Evolutionary conservation across 805 yeast species (phyloP).

Genomic region (Maudiozyma saulgeensis): DNA sequence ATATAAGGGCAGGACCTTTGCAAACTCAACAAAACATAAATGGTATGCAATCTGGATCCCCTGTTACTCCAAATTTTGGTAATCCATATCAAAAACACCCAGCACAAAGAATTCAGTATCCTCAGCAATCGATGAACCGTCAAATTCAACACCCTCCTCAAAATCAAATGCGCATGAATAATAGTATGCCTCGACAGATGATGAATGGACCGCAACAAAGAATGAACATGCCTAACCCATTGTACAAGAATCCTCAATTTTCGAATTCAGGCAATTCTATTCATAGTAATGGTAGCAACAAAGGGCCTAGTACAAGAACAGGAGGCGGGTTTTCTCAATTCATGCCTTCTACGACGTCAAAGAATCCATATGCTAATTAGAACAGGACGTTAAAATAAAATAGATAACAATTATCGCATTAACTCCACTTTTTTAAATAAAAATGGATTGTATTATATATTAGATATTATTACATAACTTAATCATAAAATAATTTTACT

Average conservation of each 20-base stretch:
- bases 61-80: neutral
- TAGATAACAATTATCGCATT: too few relatives aligned
- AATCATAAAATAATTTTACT: too few relatives aligned
- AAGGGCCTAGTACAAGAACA: conserved; percentile 9
- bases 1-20: neutral
- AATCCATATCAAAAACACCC: conserved; percentile 1
- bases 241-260: neutral
- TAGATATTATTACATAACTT: too few relatives aligned
- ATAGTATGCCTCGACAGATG: conserved; percentile 7
- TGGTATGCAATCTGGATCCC: neutral
- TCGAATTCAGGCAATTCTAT: conserved; percentile 2
- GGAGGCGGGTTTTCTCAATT: conserved; percentile 28
- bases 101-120: neutral
- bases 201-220: neutral
- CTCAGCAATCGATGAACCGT: neutral
- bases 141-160: neutral
- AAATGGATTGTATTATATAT: too few relatives aligned
- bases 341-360: conserved; percentile 18
- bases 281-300: conserved; percentile 1
- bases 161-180: neutral
- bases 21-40: neutral
- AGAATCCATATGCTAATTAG: conserved; percentile 22
- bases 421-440: too few relatives aligned
- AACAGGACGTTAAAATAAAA: too few relatives aligned
- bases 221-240: conserved; percentile 1